Percentiles rank a stretch among this genome's conserved stretches.
phyloP scores from a whole-genome alignment of 176 grass and related monocot genomes.

The Chrysopogon serrulatus region DNA sequence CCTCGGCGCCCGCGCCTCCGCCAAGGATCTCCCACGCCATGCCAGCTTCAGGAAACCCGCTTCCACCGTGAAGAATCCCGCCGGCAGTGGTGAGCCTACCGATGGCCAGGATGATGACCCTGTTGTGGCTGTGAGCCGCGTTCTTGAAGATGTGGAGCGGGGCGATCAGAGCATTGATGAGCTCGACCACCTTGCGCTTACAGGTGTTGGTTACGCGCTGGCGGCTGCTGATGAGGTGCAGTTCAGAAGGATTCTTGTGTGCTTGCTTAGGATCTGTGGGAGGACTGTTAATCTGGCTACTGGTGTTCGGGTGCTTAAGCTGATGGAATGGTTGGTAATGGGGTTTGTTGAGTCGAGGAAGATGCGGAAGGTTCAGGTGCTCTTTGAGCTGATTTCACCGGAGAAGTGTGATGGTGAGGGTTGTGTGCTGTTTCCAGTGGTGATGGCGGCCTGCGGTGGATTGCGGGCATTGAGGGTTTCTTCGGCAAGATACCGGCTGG shows the following conservation, averaged over 20 bases:
- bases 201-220: constrained; percentile 62
- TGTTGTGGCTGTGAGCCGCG: background rate
- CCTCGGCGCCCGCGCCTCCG: constrained; percentile 36
- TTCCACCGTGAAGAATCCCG: background rate
- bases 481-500: constrained; percentile 46
- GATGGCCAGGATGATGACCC: background rate
- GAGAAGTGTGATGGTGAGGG: constrained; percentile 30
- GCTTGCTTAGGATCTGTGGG: constrained; percentile 49
- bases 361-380: constrained; percentile 49
- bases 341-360: constrained; percentile 47
- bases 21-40: background rate
- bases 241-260: constrained; percentile 24
- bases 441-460: constrained; percentile 57
- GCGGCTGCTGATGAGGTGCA: constrained; percentile 26
- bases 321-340: constrained; percentile 73
- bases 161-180: background rate
- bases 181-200: constrained; percentile 36
- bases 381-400: constrained; percentile 31
- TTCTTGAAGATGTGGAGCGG: constrained; percentile 25
- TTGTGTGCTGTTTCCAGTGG: constrained; percentile 36
- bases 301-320: constrained; percentile 58
- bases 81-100: background rate
- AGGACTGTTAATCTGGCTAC: background rate
- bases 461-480: constrained; percentile 49
- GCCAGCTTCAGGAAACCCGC: background rate